These are phyloP conservation scores for Thamnidium elegans DNA, from an alignment of 192 early-diverging fungal genomes.

Conservation along the genomic window DNA sequence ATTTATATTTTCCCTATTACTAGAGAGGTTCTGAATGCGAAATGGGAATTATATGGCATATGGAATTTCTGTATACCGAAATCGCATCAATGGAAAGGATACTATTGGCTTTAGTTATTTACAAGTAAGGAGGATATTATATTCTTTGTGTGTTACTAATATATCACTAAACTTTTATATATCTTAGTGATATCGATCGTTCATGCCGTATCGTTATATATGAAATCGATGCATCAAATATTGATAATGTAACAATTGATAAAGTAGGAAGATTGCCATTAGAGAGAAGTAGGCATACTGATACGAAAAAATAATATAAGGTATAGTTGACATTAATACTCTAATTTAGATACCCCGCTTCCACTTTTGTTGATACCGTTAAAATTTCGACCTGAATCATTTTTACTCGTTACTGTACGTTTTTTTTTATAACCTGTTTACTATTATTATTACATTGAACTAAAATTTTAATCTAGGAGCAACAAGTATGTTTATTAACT, in stretches of 20 bases:
- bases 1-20: neutral
- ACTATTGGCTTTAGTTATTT: constrained; percentile 13
- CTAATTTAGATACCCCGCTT: constrained; percentile 22
- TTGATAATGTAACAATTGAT: constrained; percentile 14
- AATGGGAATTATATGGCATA: constrained; percentile 34
- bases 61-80: constrained; percentile 32
- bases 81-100: constrained; percentile 1
- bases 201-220: constrained; percentile 26
- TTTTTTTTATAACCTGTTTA: neutral
- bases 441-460: neutral
- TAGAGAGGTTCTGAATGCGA: constrained; percentile 30
- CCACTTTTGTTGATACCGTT: constrained; percentile 29
- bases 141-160: too few species aligned
- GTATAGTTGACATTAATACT: neutral
- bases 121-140: neutral
- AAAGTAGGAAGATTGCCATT: constrained; percentile 29
- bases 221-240: constrained; percentile 16
- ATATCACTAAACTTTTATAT: neutral
- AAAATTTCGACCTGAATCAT: constrained; percentile 11
- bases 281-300: constrained; percentile 7
- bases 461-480: constrained; percentile 10
- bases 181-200: constrained; percentile 21
- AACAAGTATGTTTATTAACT: constrained; percentile 15
- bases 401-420: constrained; percentile 28
- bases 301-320: too few species aligned